A percentile compares a stretch with the other conserved stretches of the same genome.
Evolutionary conservation across 2,329 filamentous ascomycete species (phyloP).

Genomic region (Ascocoryne sarcoides): DNA sequence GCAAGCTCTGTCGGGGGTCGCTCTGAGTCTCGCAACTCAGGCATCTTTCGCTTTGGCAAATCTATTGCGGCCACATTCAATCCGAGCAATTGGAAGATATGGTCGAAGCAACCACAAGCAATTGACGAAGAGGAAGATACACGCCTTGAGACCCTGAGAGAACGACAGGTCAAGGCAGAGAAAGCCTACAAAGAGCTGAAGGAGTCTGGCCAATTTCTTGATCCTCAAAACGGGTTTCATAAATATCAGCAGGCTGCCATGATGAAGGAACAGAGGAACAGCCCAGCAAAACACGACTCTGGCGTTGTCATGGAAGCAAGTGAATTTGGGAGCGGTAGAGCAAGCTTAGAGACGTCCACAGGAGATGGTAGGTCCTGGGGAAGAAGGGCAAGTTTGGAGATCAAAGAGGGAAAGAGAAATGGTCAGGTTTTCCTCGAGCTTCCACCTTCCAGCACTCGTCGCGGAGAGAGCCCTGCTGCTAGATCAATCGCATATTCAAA

Average conservation of each 20-base stretch:
- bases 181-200: conserved; percentile 46
- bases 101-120: conserved; percentile 16
- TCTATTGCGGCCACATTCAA: conserved; percentile 45
- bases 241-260: background rate
- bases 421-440: conserved; percentile 19
- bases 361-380: background rate
- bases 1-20: conserved; percentile 18
- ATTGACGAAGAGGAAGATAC: conserved; percentile 34
- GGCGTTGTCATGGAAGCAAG: conserved; percentile 18
- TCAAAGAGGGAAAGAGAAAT: conserved; percentile 13
- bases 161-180: conserved; percentile 38
- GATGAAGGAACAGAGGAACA: background rate
- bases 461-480: conserved; percentile 12
- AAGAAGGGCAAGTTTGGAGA: background rate
- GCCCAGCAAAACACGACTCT: conserved; percentile 22
- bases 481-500: conserved; percentile 8
- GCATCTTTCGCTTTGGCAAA: conserved; percentile 47
- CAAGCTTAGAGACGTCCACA: conserved; percentile 7
- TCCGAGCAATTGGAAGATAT: conserved; percentile 40
- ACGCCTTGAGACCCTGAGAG: conserved; percentile 33
- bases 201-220: conserved; percentile 35
- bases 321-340: conserved; percentile 5
- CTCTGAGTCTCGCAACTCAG: conserved; percentile 32
- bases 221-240: conserved; percentile 16
- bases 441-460: conserved; percentile 5